Evolutionary conservation across 2,329 filamentous ascomycete genomes (phyloP).

Genomic region (Verticillium longisporum): DNA sequence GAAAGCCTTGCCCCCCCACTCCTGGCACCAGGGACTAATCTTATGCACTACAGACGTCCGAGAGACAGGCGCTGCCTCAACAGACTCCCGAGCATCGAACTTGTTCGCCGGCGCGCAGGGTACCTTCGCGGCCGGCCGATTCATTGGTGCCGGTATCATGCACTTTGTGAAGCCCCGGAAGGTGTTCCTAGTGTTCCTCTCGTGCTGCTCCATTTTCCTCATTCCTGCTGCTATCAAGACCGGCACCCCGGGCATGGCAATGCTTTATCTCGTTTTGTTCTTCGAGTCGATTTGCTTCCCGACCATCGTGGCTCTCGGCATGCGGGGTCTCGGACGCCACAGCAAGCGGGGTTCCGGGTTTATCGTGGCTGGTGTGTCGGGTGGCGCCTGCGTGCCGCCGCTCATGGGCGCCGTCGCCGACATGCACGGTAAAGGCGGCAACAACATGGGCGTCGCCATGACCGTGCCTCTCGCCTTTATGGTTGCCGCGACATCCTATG

Average conservation of each 20-base stretch:
- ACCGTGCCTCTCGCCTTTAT: slow-evolving; percentile 58
- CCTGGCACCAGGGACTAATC: no score
- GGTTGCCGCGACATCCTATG: slow-evolving; percentile 48
- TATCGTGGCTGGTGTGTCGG: slow-evolving; percentile 44
- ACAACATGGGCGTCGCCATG: slow-evolving; percentile 47
- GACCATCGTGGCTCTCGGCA: slow-evolving; percentile 62
- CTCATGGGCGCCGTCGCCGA: slow-evolving; percentile 65
- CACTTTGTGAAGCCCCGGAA: slow-evolving; percentile 52
- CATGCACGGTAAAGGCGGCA: slow-evolving; percentile 37
- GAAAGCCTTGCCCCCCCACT: no score
- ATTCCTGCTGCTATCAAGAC: slow-evolving; percentile 38
- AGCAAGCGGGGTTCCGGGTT: slow-evolving; percentile 43
- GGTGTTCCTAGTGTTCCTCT: slow-evolving; percentile 62
- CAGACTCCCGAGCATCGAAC: slow-evolving; percentile 48
- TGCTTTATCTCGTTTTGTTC: slow-evolving; percentile 67
- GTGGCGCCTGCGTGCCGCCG: slow-evolving; percentile 68
- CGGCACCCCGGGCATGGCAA: slow-evolving; percentile 42
- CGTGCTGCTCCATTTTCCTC: slow-evolving; percentile 57
- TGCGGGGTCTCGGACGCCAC: slow-evolving; percentile 49
- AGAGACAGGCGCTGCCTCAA: slow-evolving; percentile 48
- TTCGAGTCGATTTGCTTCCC: slow-evolving; percentile 79
- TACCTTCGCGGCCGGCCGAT: slow-evolving; percentile 65
- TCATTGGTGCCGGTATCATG: slow-evolving; percentile 62
- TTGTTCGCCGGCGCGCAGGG: slow-evolving; percentile 71
- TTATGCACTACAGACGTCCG: slow-evolving; percentile 31